Evolutionary conservation across 768 basidiomycete species (phyloP).

Genomic region (Trametes villosa): DNA sequence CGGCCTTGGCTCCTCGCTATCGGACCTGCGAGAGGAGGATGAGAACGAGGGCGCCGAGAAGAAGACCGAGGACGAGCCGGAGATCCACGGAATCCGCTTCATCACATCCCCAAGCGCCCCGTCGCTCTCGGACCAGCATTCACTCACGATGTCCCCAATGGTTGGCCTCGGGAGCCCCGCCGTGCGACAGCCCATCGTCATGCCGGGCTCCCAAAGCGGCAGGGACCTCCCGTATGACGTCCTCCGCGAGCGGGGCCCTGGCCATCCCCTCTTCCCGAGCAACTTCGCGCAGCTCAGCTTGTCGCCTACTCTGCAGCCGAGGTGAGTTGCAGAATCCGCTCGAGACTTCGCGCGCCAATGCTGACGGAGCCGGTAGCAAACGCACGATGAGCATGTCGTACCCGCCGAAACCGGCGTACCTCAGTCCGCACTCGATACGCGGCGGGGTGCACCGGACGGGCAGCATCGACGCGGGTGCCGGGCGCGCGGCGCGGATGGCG

Average conservation of each 20-base stretch:
- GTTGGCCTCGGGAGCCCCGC: conserved; percentile 19
- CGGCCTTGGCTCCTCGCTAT: conserved; percentile 26
- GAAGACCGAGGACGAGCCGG: conserved; percentile 41
- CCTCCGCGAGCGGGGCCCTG: conserved; percentile 67
- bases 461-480: conserved; percentile 28
- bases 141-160: conserved; percentile 25
- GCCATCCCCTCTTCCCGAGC: conserved; percentile 81
- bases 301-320: conserved; percentile 66
- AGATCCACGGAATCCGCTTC: conserved; percentile 37
- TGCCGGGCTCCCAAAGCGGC: conserved; percentile 23
- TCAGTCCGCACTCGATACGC: conserved; percentile 32
- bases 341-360: background rate
- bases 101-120: conserved; percentile 25
- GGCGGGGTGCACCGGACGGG: conserved; percentile 24
- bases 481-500: conserved; percentile 23
- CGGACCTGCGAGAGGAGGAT: conserved; percentile 33
- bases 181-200: conserved; percentile 3
- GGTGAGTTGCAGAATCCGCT: conserved; percentile 38
- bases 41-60: conserved; percentile 31
- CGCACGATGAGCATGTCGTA: conserved; percentile 33
- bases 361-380: conserved; percentile 20
- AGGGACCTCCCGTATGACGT: conserved; percentile 45
- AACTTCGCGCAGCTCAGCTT: conserved; percentile 72
- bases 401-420: conserved; percentile 34
- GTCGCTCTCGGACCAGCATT: conserved; percentile 22